phyloP scores from a whole-genome alignment of 306 rosid genomes.

The Lupinus albus region DNA sequence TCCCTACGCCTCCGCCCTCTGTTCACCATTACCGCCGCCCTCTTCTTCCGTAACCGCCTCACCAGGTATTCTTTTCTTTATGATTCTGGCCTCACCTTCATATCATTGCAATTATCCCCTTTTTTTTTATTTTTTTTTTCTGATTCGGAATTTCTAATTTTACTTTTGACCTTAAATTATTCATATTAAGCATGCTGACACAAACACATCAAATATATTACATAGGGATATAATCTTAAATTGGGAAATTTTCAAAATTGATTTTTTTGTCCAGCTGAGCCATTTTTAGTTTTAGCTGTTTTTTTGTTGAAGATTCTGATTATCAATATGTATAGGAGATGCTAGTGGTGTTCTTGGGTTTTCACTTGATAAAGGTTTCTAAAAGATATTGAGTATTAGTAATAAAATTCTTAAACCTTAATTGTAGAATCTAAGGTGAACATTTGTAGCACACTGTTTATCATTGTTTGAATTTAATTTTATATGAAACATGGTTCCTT shows the following conservation, averaged over 20 bases:
- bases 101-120: neutral
- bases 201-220: neutral
- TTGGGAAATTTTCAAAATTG: neutral
- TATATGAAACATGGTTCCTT: conserved; percentile 4
- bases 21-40: neutral
- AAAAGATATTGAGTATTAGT: neutral
- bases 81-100: neutral
- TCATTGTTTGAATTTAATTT: conserved; percentile 4
- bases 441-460: neutral
- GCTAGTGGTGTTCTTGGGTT: conserved; percentile 53
- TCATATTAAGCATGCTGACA: conserved; percentile 18
- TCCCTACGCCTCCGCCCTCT: neutral
- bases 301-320: conserved; percentile 52
- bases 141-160: neutral
- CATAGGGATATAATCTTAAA: neutral
- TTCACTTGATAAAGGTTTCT: no score
- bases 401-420: neutral
- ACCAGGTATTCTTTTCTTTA: conserved; percentile 25
- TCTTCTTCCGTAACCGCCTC: neutral
- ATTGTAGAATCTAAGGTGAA: conserved; percentile 16
- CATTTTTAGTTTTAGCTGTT: conserved; percentile 49
- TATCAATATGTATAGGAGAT: conserved; percentile 46
- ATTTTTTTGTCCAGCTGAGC: conserved; percentile 23
- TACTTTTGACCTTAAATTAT: conserved; percentile 42
- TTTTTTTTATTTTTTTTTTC: neutral